Base-by-base conservation (phyloP, 331 rosid species). In the Prunus yedoensis region DNA sequence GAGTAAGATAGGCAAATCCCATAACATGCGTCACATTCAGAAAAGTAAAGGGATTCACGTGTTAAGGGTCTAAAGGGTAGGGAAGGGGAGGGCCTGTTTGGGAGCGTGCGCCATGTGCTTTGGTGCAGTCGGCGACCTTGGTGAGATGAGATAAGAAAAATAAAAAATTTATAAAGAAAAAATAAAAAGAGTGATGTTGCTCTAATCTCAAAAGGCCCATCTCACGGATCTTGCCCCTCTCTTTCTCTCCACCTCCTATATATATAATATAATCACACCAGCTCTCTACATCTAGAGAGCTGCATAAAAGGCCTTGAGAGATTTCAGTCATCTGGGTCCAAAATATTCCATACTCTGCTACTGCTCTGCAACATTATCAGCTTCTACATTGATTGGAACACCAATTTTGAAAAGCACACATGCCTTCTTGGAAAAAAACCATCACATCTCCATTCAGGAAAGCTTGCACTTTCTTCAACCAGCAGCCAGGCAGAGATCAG, bases 341-440 rank as follows among this genome's bases (percentile, higher is more conserved):
- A 35, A 35, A 28, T 18, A 6, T 47, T 38, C 27, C 17, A 8
- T 25, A 25, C 57, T 38, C 50, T 10, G n/a, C 57, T 16, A 14
- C 57, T 13, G 57, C 57, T 69, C 16, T 68, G 73, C 61, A 69
- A 30, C 46, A 69, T 23, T 25, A 35, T 35, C 20, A 66, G 13
- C 52, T 17, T 16, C n/a, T 16, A 68, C 66, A 60, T 75, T 43
- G 76, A 66, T 20, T 62, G 68, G 68, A 32, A 62, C 68, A 3
- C 47, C 47, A 62, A 62, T 4, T 62, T 62, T 32, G 14, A 9
- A 30, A 15, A 62, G 46, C 15, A 32, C 21, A 62, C 32, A 62
- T 94, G 98, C 81, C 95, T 15, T 91, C 98, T 11, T 94, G 98
- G 98, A 94, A 94, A 88, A 94, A 94, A 69, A 94, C 97, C 77